Evolutionary conservation across 352 stramenopile species (phyloP).

Genomic region (Pythium rhizo-oryzae): DNA sequence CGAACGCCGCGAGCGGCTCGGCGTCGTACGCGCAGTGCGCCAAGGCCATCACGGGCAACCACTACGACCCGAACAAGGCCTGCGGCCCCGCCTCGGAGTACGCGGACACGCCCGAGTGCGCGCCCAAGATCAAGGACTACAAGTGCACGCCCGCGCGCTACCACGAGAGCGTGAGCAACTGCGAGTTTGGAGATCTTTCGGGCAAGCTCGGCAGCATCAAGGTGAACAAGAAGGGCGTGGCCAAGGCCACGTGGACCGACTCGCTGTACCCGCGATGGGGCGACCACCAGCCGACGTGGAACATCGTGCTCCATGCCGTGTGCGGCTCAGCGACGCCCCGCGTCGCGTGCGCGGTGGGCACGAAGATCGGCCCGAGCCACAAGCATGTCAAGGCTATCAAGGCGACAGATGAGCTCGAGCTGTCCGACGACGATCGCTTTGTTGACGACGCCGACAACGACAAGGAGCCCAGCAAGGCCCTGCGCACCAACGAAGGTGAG

Average conservation of each 20-base stretch:
- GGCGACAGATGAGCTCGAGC: neutral
- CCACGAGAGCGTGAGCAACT: constrained; percentile 1
- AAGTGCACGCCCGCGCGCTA: constrained; percentile 24
- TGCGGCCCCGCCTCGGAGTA: constrained; percentile 32
- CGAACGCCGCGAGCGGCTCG: constrained; percentile 3
- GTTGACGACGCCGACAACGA: neutral
- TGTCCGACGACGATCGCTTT: neutral
- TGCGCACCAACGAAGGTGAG: neutral
- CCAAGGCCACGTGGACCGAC: constrained; percentile 11
- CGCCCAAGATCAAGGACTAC: constrained; percentile 12
- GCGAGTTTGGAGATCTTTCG: constrained; percentile 31
- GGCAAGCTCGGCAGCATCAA: constrained; percentile 30
- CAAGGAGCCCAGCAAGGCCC: neutral
- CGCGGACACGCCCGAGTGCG: constrained; percentile 14
- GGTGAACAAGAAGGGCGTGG: constrained; percentile 15
- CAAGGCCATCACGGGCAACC: constrained; percentile 24
- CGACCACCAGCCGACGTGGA: constrained; percentile 12
- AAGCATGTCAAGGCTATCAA: neutral
- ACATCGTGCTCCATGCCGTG: constrained; percentile 30
- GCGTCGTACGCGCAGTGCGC: constrained; percentile 14
- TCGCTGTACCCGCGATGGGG: constrained; percentile 2
- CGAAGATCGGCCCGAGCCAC: neutral
- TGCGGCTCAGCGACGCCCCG: constrained; percentile 24
- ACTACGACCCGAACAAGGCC: constrained; percentile 30
- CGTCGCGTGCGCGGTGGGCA: constrained; percentile 20